A percentile compares a stretch with the other conserved stretches of the same genome.
Evolutionary conservation across 2,329 filamentous ascomycete genomes (phyloP).

Genomic region (Penicillium sp.): DNA sequence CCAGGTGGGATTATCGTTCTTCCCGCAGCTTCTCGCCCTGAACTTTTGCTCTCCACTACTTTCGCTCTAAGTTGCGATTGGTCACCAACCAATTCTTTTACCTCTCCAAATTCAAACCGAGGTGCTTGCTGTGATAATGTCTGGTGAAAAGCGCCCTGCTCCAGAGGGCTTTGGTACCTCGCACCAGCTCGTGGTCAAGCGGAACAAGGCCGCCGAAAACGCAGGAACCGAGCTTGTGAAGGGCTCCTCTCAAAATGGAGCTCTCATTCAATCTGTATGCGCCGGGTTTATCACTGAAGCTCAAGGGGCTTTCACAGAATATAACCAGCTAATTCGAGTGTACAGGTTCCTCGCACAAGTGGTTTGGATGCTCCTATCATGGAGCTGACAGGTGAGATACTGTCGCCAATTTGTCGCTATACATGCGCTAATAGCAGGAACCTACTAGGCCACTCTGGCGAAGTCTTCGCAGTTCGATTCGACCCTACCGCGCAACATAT

Average conservation of each 20-base stretch:
- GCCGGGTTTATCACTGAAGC: not conserved
- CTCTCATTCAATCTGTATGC: conserved; percentile 67
- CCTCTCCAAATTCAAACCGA: not conserved
- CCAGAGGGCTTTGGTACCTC: conserved; percentile 75
- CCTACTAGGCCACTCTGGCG: conserved; percentile 64
- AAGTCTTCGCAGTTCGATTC: conserved; percentile 88
- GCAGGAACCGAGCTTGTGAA: conserved; percentile 58
- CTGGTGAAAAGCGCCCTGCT: conserved; percentile 88
- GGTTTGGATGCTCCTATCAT: conserved; percentile 86
- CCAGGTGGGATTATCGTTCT: conserved; percentile 25
- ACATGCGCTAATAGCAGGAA: conserved; percentile 11
- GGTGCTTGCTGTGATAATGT: conserved; percentile 57
- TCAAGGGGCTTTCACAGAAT: not conserved
- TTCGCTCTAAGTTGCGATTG: conserved; percentile 3
- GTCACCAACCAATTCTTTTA: conserved; percentile 3
- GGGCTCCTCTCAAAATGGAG: conserved; percentile 57
- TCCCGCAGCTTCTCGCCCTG: conserved; percentile 22
- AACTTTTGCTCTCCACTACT: conserved; percentile 18
- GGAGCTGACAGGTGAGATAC: conserved; percentile 76
- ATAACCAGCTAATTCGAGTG: conserved; percentile 16
- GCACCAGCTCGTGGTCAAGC: conserved; percentile 77
- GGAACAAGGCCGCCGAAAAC: conserved; percentile 70
- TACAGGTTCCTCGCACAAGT: conserved; percentile 74
- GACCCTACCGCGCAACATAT: conserved; percentile 85
- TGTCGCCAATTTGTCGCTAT: not conserved